Percentiles rank a stretch among this genome's conserved stretches.
These are phyloP conservation scores for Dinochytrium kinnereticum DNA, from an alignment of 371 early-diverging fungal species.

Conservation along the genomic window DNA sequence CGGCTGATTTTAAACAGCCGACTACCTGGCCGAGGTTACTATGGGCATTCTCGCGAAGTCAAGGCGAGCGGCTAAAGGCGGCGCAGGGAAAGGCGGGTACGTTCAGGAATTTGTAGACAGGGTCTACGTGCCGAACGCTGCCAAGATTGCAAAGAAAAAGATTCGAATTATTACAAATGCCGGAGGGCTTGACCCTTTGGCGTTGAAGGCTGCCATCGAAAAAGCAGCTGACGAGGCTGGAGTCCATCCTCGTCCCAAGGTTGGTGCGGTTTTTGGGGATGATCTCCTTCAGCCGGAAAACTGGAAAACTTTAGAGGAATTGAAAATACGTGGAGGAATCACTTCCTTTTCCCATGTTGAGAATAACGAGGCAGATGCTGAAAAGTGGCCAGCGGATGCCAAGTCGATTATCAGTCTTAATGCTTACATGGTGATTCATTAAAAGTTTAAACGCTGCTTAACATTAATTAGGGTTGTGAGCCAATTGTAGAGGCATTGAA, in stretches of 20 bases:
- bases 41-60: conserved; percentile 66
- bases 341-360: conserved; percentile 59
- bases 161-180: conserved; percentile 77
- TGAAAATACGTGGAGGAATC: conserved; percentile 36
- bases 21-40: conserved; percentile 65
- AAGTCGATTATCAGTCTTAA: conserved; percentile 29
- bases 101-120: conserved; percentile 54
- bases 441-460: background rate
- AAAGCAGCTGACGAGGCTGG: conserved; percentile 56
- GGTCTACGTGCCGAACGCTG: conserved; percentile 45
- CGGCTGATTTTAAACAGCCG: conserved; percentile 1
- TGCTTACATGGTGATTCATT: conserved; percentile 24
- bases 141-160: conserved; percentile 59
- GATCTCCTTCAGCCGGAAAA: conserved; percentile 51
- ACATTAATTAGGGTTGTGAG: conserved; percentile 14
- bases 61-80: conserved; percentile 8
- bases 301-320: conserved; percentile 9
- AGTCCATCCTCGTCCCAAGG: conserved; percentile 45
- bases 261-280: conserved; percentile 75
- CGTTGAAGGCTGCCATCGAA: conserved; percentile 71
- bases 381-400: conserved; percentile 30
- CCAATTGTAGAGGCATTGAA: conserved; percentile 64
- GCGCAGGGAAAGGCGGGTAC: conserved; percentile 60
- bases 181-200: conserved; percentile 71
- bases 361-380: background rate